phyloP scores from a whole-genome alignment of 345 rosid species.

The Angophora floribunda region DNA sequence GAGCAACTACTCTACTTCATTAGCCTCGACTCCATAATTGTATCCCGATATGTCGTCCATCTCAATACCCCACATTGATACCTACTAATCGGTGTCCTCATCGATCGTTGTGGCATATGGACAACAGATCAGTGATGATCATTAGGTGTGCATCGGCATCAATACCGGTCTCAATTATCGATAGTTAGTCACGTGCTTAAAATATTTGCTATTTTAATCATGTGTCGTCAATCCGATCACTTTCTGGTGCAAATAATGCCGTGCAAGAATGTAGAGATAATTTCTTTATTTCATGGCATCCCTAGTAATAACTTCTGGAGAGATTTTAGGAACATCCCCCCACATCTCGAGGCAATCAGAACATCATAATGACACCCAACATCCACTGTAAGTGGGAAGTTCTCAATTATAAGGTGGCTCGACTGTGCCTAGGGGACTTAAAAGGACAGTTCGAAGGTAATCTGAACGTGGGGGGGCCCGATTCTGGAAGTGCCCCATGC shows the following conservation, averaged over 20 bases:
- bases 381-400: not conserved
- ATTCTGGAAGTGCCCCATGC: not conserved
- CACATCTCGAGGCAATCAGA: not conserved
- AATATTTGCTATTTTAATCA: not conserved
- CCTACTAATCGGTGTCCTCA: too few relatives aligned
- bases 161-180: too few relatives aligned
- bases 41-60: not conserved
- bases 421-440: not conserved
- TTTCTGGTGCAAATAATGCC: not conserved
- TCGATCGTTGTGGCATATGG: fast-evolving
- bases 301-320: not conserved
- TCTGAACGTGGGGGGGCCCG: too few relatives aligned
- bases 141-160: not conserved
- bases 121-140: not conserved
- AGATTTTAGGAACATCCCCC: not conserved
- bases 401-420: not conserved
- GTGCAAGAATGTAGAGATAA: fast-evolving
- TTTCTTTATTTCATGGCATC: not conserved
- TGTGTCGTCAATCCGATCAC: fast-evolving
- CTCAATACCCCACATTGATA: not conserved
- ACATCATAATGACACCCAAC: not conserved
- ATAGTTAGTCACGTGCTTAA: not conserved
- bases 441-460: too few relatives aligned
- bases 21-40: not conserved
- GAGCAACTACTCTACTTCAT: fast-evolving